Evolutionary conservation across 2,329 filamentous ascomycete genomes (phyloP).

Genomic region (Sclerotinia subarctica): DNA sequence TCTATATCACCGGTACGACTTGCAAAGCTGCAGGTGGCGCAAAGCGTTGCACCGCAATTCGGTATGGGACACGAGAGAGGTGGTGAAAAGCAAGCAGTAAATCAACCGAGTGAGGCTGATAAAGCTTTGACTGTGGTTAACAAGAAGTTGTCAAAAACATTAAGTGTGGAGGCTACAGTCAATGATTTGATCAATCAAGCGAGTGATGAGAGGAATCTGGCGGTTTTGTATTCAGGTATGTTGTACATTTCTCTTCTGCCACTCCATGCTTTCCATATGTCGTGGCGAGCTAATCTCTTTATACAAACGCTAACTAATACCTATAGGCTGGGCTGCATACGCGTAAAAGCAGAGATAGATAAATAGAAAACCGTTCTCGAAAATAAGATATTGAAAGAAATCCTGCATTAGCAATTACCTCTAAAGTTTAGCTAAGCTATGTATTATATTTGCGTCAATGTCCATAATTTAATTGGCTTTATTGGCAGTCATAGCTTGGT

Average conservation of each 20-base stretch:
- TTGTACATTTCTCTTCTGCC: neutral
- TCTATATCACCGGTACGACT: conserved; percentile 71
- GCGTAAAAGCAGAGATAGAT: conserved; percentile 33
- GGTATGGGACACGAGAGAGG: conserved; percentile 34
- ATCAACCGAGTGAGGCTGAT: conserved; percentile 77
- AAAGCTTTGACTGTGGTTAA: conserved; percentile 87
- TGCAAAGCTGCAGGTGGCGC: conserved; percentile 61
- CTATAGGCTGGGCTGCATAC: conserved; percentile 51
- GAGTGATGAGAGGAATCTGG: conserved; percentile 87
- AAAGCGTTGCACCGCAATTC: conserved; percentile 43
- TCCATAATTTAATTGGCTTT: neutral
- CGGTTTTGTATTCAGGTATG: conserved; percentile 72
- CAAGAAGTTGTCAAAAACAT: conserved; percentile 91
- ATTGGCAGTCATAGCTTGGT: neutral
- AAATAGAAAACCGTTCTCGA: neutral
- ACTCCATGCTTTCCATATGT: neutral
- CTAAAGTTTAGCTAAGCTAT: neutral
- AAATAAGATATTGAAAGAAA: neutral
- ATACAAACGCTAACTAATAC: conserved; percentile 18
- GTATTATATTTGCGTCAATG: neutral
- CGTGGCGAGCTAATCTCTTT: neutral
- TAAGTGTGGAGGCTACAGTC: conserved; percentile 92
- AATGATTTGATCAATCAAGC: conserved; percentile 97
- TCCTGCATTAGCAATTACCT: too few relatives aligned
- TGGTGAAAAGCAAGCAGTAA: conserved; percentile 43